Evolutionary conservation across 2,329 filamentous ascomycete genomes (phyloP).

Genomic region (Biscogniauxia sp.): DNA sequence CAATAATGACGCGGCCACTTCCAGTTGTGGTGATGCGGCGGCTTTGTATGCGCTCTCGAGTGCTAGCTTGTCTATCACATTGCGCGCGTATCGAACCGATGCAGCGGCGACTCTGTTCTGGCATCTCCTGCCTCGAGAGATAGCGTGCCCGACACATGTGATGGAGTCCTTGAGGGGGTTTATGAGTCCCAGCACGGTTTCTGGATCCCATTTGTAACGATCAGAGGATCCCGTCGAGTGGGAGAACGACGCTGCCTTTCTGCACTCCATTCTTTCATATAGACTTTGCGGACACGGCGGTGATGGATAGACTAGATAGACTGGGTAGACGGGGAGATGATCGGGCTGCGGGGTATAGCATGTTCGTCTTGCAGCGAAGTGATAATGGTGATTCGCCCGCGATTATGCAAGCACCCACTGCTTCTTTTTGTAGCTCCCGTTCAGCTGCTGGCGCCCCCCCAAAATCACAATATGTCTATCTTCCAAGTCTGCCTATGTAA

Average conservation of each 20-base stretch:
- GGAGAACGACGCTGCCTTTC: not conserved
- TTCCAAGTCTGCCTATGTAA: not conserved
- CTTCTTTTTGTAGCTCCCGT: not conserved
- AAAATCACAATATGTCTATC: not conserved
- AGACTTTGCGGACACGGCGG: not conserved
- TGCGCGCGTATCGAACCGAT: not conserved
- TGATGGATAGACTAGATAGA: too few species aligned
- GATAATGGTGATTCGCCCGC: too few species aligned
- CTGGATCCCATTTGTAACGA: constrained; percentile 19
- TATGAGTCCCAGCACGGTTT: constrained; percentile 12
- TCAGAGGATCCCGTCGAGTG: not conserved
- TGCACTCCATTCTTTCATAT: constrained; percentile 6
- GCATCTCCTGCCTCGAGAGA: constrained; percentile 8
- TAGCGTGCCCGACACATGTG: constrained; percentile 13
- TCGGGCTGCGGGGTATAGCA: not conserved
- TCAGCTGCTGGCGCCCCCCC: not conserved
- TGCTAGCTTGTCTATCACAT: constrained; percentile 8
- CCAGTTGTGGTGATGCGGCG: constrained; percentile 10
- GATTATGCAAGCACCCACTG: not conserved
- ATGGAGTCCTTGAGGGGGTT: not conserved
- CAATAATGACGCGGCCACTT: constrained; percentile 3
- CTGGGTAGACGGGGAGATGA: too few species aligned
- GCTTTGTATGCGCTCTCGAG: constrained; percentile 3
- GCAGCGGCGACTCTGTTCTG: not conserved
- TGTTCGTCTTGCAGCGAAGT: not conserved